Evolutionary conservation across 179 eudicot species (phyloP).

Genomic region (Silene noctiflora): DNA sequence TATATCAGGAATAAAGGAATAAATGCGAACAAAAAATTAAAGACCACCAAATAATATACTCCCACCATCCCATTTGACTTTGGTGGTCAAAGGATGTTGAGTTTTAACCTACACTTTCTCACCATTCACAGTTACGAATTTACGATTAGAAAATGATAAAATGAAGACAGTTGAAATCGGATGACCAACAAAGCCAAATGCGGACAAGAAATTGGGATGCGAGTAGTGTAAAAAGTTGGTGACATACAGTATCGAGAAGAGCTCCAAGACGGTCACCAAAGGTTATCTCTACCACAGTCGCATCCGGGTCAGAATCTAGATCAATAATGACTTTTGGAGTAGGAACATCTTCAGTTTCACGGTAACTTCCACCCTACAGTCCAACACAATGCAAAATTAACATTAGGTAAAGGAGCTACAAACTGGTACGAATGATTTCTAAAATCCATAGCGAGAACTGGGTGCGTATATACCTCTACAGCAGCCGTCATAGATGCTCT

Average conservation of each 20-base stretch:
- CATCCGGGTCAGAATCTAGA: slow-evolving; percentile 81
- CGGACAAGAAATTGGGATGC: background rate
- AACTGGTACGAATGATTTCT: background rate
- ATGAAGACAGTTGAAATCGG: background rate
- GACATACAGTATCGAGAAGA: slow-evolving; percentile 86
- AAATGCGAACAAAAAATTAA: background rate
- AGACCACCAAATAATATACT: background rate
- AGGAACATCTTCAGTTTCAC: slow-evolving; percentile 61
- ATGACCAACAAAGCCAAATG: background rate
- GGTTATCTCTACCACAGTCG: slow-evolving; percentile 87
- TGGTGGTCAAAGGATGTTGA: background rate
- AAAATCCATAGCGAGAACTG: background rate
- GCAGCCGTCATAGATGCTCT: slow-evolving; percentile 62
- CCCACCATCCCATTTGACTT: background rate
- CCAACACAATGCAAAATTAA: slow-evolving; percentile 1
- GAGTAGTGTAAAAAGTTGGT: background rate
- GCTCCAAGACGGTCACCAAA: slow-evolving; percentile 95
- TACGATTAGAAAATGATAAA: background rate
- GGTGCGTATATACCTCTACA: slow-evolving; percentile 55
- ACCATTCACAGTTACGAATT: background rate
- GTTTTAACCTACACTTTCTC: too few species aligned
- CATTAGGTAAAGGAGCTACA: background rate
- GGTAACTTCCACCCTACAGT: slow-evolving; percentile 55
- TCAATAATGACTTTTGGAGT: slow-evolving; percentile 85
- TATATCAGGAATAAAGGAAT: background rate